Evolutionary conservation across 768 basidiomycete species (phyloP).

Genomic region (Lentinula edodes): DNA sequence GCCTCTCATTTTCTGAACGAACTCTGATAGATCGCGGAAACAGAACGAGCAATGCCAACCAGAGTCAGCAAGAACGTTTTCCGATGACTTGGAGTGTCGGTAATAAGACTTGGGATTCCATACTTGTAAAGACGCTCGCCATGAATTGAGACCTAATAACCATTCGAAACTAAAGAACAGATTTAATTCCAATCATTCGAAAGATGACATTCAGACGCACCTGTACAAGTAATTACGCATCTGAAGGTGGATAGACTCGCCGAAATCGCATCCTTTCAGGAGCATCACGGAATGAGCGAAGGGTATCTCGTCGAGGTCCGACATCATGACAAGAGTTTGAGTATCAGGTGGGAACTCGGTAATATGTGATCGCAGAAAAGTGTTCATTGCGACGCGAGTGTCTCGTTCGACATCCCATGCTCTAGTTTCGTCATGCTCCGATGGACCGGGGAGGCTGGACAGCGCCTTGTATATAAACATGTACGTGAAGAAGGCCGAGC

Average conservation of each 20-base stretch:
- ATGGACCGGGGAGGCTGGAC: slow-evolving; percentile 39
- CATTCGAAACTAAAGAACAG: slow-evolving; percentile 44
- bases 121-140: slow-evolving; percentile 49
- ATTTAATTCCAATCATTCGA: background rate
- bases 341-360: slow-evolving; percentile 21
- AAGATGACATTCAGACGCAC: slow-evolving; percentile 20
- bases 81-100: slow-evolving; percentile 41
- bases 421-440: slow-evolving; percentile 33
- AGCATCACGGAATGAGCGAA: slow-evolving; percentile 44
- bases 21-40: slow-evolving; percentile 55
- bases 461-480: background rate
- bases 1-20: slow-evolving; percentile 52
- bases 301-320: slow-evolving; percentile 61
- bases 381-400: slow-evolving; percentile 45
- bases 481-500: background rate
- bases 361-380: slow-evolving; percentile 35
- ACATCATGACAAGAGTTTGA: slow-evolving; percentile 49
- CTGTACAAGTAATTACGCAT: slow-evolving; percentile 58
- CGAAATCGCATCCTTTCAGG: slow-evolving; percentile 48
- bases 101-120: slow-evolving; percentile 41
- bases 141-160: slow-evolving; percentile 47
- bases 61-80: slow-evolving; percentile 50
- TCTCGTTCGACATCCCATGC: slow-evolving; percentile 47
- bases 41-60: slow-evolving; percentile 71
- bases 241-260: slow-evolving; percentile 50